These are phyloP conservation scores for Plasmopara viticola DNA, from an alignment of 352 stramenopile species.

Conservation along the genomic window DNA sequence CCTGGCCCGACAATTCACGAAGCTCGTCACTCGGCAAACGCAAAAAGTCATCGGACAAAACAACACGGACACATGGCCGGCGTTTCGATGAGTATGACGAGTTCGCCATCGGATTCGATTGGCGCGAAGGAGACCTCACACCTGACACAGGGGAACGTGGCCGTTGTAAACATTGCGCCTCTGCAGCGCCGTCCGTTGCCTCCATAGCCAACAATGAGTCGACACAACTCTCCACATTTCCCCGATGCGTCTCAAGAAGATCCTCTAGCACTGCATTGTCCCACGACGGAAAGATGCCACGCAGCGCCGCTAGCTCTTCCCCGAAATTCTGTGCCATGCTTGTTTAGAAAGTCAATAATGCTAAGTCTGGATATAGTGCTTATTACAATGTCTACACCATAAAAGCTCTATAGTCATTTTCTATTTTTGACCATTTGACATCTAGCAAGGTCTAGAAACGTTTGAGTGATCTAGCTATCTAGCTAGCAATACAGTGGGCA, in stretches of 20 bases:
- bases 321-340: conserved; percentile 55
- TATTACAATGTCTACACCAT: too few relatives aligned
- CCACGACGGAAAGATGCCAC: conserved; percentile 72
- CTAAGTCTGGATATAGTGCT: too few relatives aligned
- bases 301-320: conserved; percentile 55
- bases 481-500: too few relatives aligned
- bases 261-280: conserved; percentile 51
- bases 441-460: too few relatives aligned
- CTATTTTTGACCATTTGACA: too few relatives aligned
- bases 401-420: too few relatives aligned
- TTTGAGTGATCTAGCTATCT: too few relatives aligned
- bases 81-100: conserved; percentile 11
- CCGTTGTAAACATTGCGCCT: not conserved
- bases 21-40: conserved; percentile 34
- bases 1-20: conserved; percentile 46
- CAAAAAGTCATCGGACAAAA: conserved; percentile 69
- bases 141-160: conserved; percentile 9
- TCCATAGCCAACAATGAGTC: conserved; percentile 74
- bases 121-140: too few relatives aligned
- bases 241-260: conserved; percentile 59
- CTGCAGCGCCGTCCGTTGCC: conserved; percentile 7
- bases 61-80: conserved; percentile 20
- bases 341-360: conserved; percentile 2
- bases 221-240: conserved; percentile 66
- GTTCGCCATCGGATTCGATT: conserved; percentile 3